These are phyloP conservation scores for Orbilia blumenaviensis DNA, from an alignment of 2,329 filamentous ascomycete species.

Conservation along the genomic window DNA sequence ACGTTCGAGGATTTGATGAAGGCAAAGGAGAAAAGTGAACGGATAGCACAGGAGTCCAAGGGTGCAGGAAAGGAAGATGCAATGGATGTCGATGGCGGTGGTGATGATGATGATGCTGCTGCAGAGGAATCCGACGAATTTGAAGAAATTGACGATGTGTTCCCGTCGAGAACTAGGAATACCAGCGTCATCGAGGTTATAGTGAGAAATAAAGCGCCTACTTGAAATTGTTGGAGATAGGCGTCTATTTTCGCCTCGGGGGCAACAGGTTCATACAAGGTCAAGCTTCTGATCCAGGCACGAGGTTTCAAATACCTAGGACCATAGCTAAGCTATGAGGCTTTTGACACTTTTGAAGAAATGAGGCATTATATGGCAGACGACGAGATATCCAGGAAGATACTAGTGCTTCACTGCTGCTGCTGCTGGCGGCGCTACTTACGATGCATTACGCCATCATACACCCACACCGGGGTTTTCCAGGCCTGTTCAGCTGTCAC, in stretches of 20 bases:
- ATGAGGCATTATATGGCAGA: constrained; percentile 8
- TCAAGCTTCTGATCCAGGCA: no score
- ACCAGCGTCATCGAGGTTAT: constrained; percentile 50
- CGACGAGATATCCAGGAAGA: neutral
- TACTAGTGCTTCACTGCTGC: no score
- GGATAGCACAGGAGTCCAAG: neutral
- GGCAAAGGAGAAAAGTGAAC: constrained; percentile 25
- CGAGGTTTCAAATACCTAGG: no score
- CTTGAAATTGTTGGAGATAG: neutral
- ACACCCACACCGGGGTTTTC: neutral
- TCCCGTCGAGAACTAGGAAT: constrained; percentile 45
- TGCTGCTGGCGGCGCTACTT: no score
- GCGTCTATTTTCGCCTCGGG: no score
- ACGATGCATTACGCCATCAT: neutral
- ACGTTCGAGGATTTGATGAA: constrained; percentile 53
- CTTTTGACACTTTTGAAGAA: constrained; percentile 2
- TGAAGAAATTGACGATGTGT: constrained; percentile 48
- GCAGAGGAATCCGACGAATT: constrained; percentile 40
- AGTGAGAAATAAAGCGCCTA: constrained; percentile 40
- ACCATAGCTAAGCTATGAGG: neutral
- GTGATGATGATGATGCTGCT: constrained; percentile 9
- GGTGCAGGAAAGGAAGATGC: constrained; percentile 3
- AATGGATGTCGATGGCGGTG: constrained; percentile 40
- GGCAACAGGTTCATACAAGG: no score
- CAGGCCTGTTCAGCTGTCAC: neutral